A percentile compares a stretch with the other conserved stretches of the same genome.
Conservation (phyloP, 2,329 filamentous ascomycete genomes). For the Fusarium veterinarium region DNA sequence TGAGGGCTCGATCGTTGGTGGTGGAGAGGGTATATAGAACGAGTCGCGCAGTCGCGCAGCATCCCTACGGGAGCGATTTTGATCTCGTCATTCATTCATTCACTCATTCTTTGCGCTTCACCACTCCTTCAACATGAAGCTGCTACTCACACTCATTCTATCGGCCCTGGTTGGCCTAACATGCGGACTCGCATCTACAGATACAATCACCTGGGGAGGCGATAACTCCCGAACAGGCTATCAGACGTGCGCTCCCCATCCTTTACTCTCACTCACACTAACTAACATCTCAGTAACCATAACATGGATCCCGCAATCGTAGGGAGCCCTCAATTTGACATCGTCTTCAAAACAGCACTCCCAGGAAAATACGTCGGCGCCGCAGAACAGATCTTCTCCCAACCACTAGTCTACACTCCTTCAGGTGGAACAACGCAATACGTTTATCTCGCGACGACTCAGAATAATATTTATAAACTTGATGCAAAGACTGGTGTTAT, state of each 20-base stretch:
- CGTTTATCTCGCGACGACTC: slow-evolving; percentile 66
- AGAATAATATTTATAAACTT: slow-evolving; percentile 68
- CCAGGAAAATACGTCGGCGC: slow-evolving; percentile 63
- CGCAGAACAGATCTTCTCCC: slow-evolving; percentile 64
- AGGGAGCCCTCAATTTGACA: slow-evolving; percentile 64
- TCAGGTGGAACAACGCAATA: slow-evolving; percentile 59
- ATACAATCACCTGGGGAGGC: slow-evolving; percentile 70
- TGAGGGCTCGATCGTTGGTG: neutral
- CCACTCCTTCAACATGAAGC: slow-evolving; percentile 39
- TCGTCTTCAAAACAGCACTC: slow-evolving; percentile 63
- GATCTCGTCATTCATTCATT: slow-evolving; percentile 8
- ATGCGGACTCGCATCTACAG: slow-evolving; percentile 56
- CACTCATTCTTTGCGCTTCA: slow-evolving; percentile 3
- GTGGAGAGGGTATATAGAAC: slow-evolving; percentile 20
- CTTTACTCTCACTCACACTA: rapidly evolving
- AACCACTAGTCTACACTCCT: slow-evolving; percentile 63
- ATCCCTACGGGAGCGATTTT: neutral
- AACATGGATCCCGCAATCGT: slow-evolving; percentile 72
- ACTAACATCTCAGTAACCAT: slow-evolving; percentile 57
- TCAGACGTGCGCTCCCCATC: slow-evolving; percentile 54
- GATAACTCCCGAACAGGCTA: slow-evolving; percentile 66
- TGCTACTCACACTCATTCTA: slow-evolving; percentile 44
- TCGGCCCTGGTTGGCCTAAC: slow-evolving; percentile 50
- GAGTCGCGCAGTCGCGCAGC: neutral
- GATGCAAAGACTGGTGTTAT: slow-evolving; percentile 66